phyloP scores from a whole-genome alignment of 352 stramenopile species.

The Aphanomyces euteiches region DNA sequence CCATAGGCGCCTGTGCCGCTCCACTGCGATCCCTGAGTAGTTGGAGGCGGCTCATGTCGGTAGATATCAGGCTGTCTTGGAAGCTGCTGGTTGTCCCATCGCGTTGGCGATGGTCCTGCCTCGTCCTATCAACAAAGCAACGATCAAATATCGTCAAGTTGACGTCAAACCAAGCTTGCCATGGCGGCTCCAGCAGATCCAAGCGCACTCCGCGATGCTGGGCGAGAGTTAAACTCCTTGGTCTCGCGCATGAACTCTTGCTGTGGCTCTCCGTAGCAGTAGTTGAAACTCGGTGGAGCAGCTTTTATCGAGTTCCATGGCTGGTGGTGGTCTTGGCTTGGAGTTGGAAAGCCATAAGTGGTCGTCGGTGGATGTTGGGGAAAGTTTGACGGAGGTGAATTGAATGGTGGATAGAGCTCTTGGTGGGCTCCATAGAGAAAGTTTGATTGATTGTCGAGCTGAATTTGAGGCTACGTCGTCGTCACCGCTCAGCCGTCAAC shows the following conservation, averaged over 20 bases:
- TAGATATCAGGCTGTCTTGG: not conserved
- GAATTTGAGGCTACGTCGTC: not conserved
- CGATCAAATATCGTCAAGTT: no score
- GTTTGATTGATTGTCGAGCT: not conserved
- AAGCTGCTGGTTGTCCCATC: not conserved
- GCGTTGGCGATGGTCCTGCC: not conserved
- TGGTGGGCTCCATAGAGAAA: not conserved
- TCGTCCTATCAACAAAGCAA: not conserved
- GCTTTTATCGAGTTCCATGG: no score
- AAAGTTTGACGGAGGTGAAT: no score
- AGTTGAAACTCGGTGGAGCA: no score
- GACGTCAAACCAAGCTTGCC: not conserved
- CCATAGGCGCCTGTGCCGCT: not conserved
- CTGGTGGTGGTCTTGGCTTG: no score
- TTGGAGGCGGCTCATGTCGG: not conserved
- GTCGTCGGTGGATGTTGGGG: no score
- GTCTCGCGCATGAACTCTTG: not conserved
- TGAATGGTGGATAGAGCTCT: no score
- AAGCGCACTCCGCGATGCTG: not conserved
- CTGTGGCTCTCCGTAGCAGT: not conserved
- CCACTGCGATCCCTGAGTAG: not conserved
- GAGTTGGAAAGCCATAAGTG: no score
- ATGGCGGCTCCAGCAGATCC: not conserved
- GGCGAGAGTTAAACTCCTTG: not conserved
- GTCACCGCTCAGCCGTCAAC: not conserved